Percentiles rank a stretch among this genome's conserved stretches.
Evolutionary conservation across 1,284 basidiomycete genomes (phyloP).

Genomic region (Austroboletus sp.): DNA sequence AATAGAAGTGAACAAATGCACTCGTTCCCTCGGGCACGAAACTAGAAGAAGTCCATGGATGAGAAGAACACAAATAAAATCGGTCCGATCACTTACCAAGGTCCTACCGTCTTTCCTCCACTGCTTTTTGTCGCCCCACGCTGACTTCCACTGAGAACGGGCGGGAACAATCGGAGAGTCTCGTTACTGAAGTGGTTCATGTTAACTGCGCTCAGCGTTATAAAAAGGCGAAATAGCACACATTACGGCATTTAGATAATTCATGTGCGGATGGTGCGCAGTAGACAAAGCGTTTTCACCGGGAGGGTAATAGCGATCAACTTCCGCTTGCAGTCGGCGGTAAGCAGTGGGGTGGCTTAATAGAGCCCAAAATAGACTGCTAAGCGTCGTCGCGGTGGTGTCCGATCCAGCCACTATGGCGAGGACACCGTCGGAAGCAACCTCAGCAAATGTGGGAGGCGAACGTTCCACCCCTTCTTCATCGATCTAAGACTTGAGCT

Average conservation of each 20-base stretch:
- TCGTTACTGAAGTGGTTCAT: conserved; percentile 45
- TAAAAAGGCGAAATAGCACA: conserved; percentile 26
- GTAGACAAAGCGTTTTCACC: conserved; percentile 36
- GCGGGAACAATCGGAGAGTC: conserved; percentile 48
- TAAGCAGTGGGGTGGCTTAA: conserved; percentile 41
- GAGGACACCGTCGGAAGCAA: conserved; percentile 42
- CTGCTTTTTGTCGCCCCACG: conserved; percentile 39
- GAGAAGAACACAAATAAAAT: conserved; percentile 15
- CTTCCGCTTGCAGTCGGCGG: conserved; percentile 43
- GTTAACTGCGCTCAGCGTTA: conserved; percentile 8
- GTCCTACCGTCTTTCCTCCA: conserved; percentile 33
- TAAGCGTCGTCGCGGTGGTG: conserved; percentile 45
- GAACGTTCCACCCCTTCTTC: conserved; percentile 40
- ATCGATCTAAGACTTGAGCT: conserved; percentile 36
- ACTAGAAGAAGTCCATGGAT: conserved; percentile 29
- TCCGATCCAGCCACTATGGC: conserved; percentile 55
- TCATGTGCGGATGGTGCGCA: conserved; percentile 35
- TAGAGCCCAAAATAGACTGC: conserved; percentile 42
- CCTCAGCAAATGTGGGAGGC: conserved; percentile 33
- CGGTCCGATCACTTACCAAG: conserved; percentile 25
- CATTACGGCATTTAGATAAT: conserved; percentile 49
- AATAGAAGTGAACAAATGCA: conserved; percentile 43
- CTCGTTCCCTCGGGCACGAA: conserved; percentile 46
- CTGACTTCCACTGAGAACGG: conserved; percentile 46
- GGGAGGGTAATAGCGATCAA: conserved; percentile 41